phyloP scores from a whole-genome alignment of 169 alveolate genomes.

The Cryptosporidium meleagridis region DNA sequence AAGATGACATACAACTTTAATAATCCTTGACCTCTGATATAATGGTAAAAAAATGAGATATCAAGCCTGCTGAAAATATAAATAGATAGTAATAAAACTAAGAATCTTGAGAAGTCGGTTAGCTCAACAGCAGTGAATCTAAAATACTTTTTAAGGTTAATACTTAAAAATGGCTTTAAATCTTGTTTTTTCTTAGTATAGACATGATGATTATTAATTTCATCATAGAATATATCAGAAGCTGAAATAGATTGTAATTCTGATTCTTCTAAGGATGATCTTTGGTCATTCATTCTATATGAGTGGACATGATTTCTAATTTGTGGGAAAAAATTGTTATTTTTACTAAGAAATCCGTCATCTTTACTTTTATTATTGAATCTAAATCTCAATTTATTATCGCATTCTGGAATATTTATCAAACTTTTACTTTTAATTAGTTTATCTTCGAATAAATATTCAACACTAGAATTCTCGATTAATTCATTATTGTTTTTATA shows the following conservation, averaged over 20 bases:
- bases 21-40: constrained; percentile 89
- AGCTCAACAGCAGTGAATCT: constrained; percentile 52
- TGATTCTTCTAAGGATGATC: constrained; percentile 64
- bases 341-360: constrained; percentile 50
- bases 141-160: not conserved
- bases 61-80: constrained; percentile 84
- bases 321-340: constrained; percentile 44
- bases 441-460: constrained; percentile 44
- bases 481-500: not conserved
- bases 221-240: constrained; percentile 4
- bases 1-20: constrained; percentile 88
- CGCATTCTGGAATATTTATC: constrained; percentile 5
- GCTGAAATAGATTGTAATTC: constrained; percentile 30
- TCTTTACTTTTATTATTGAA: constrained; percentile 11
- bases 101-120: constrained; percentile 80
- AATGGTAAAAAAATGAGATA: constrained; percentile 88
- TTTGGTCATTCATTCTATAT: constrained; percentile 47
- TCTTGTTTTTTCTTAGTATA: not conserved
- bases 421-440: constrained; percentile 49
- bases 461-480: constrained; percentile 35
- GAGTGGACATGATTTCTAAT: constrained; percentile 27
- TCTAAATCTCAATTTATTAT: constrained; percentile 1
- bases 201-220: not conserved
- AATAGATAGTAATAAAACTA: constrained; percentile 81
- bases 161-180: not conserved